Evolutionary conservation across 2,329 filamentous ascomycete species (phyloP), one percentile per base, ranked within the genome.

Genomic region (Zymoseptoria ardabiliae): DNA sequence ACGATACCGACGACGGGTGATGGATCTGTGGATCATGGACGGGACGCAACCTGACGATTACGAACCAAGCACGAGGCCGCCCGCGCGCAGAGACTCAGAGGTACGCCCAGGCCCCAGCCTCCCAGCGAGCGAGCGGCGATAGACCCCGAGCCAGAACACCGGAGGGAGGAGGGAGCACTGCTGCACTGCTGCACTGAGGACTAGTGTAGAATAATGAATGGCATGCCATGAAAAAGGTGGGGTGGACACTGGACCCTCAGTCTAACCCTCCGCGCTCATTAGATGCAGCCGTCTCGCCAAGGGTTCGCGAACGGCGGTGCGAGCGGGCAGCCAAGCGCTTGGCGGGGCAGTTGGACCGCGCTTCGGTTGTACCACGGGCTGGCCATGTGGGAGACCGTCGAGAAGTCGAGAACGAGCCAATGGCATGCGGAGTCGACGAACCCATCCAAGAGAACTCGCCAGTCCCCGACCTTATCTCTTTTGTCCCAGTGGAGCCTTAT

Each of bases 401-500:
- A n/a, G n/a, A n/a, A n/a, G n/a, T n/a, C n/a, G 19, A 17, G 30
- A 57, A 51, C n/a, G 28, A 21, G 30, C 49, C 35, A 51, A 35
- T 35, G 30, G n/a, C n/a, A n/a, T n/a, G n/a, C 19, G 20, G 50
- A 23, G 20, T 10, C 22, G 35, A 35, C 9, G 22, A 20, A 28
- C 53, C 20, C 41, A 22, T 30, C 22, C 41, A 48, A 21, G 41
- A 19, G 23, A 30, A 22, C 45, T 13, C 21, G 58, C 63, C 61
- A 61, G 58, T 53, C n/a, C 41, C 58, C 50, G 58, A 61, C 41
- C 35, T 41, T 41, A 60, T 56, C 60, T 63, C 61, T 65, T 59
- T 30, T 30, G 28, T 28, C 51, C 28, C 1, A 25, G 17, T 6
- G 13, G 56, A 20, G 20, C 55, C 63, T 63, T 63, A 62, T 63